Evolutionary conservation across 257 asterid genomes (phyloP), one percentile per base, ranked within the genome.

Genomic region (Solanum peruvianum): DNA sequence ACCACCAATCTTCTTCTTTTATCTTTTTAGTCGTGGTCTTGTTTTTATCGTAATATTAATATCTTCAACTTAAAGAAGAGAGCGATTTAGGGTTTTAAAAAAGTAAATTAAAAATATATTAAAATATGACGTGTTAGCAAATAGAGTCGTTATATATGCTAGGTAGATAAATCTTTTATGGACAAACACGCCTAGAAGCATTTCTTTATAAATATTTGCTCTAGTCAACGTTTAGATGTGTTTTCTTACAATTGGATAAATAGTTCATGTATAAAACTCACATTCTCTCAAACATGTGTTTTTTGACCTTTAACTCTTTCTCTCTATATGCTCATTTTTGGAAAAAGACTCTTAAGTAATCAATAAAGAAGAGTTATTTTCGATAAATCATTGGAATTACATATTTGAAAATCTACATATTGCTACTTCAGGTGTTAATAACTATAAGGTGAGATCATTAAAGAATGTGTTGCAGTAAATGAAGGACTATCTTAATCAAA

Each of bases 401-500:
- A 31, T 70, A 3, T 1, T 31, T 69, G 23, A 69, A 35, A 35
- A 35, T 35, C 0, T 35, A 1, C 0, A 1, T 71, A 20, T 20
- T 18, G 27, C 16, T 72, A 72, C 45, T 72, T 72, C 35, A 35
- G 80, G 27, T 71, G 80, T 71, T 71, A 31, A 14, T 62, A 15
- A 67, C 41, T 29, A 13, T 1, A 27, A 6, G 3, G 3, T 67
- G 6, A 10, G 41, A 4, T 27, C 10, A 52, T 0, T 21, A 52
- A 52, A 52, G 60, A 1, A 16, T 52, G 0, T 18, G 2, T 3
- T 52, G 10, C 11, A 18, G 7, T 52, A 11, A 4, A 52, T 18
- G 0, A 0, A 37, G 0, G 1, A 0, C 0, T 7, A 9, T 2
- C n/a, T 52, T 18, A 52, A 18, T 52, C 1, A 52, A 7, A 18